Base-by-base conservation (phyloP, 768 basidiomycete genomes). In the Strobilomyces dryophilus region DNA sequence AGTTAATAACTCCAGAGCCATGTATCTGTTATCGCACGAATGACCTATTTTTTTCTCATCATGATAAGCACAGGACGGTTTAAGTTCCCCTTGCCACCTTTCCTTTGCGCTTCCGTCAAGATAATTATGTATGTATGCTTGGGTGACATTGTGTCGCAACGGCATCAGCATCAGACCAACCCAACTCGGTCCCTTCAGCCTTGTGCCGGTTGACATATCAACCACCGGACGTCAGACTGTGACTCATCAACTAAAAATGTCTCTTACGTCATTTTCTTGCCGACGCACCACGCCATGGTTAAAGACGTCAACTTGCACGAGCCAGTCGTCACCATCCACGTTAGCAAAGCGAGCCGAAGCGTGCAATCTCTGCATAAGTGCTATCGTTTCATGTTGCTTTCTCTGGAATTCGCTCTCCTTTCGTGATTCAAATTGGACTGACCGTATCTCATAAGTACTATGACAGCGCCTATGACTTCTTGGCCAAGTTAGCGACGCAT, bases 1-100 rank as follows among this genome's bases (percentile, higher is more conserved):
- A 47, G 54, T 47, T 69, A 69, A 71, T 71, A 52, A 58, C 37
- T 48, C 37, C 47, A 54, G 56, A 60, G 60, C 60, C 45, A 51
- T 69, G 67, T 69, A 69, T 69, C 69, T 63, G 51, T 58, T 53
- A 66, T 29, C 18, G 32, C 64, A 54, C 24, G 39, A 45, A n/a
- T 18, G 5, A 26, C 53, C 15, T 47, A 4, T 39, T 29, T 47
- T 43, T 37, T 11, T 52, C 26, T 36, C 37, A 32, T 51, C 42
- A 9, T 29, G 29, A 29, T 34, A 32, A 34, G 37, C 20, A 40
- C 46, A 49, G 21, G 35, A 15, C 14, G 29, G 6, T 29, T 15
- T 3, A 21, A 31, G 39, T 15, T 50, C 49, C 48, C 45, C 21
- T 20, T 18, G 20, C 2, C 27, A 18, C 35, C 3, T 26, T 14